Percentiles rank a stretch among this genome's conserved stretches.
Evolutionary conservation across 2,329 filamentous ascomycete genomes (phyloP).

Genomic region (Diplodia seriata): DNA sequence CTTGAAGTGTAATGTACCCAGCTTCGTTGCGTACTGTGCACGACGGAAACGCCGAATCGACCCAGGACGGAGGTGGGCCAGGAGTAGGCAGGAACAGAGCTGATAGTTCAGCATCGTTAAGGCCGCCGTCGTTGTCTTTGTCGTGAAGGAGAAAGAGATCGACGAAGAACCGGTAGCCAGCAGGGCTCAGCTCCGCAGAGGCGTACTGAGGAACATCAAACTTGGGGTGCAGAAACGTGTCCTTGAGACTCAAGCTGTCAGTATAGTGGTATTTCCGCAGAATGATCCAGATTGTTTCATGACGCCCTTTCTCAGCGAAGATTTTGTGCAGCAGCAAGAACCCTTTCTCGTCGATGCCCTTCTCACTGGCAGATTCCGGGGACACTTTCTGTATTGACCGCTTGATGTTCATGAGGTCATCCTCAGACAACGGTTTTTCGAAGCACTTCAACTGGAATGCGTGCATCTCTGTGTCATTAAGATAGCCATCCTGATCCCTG

Average conservation of each 20-base stretch:
- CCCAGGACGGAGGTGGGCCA: constrained; percentile 84
- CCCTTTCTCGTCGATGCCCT: constrained; percentile 79
- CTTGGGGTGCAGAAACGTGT: constrained; percentile 88
- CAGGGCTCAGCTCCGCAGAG: constrained; percentile 91
- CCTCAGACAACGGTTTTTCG: constrained; percentile 79
- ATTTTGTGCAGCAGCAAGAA: constrained; percentile 94
- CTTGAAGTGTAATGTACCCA: constrained; percentile 92
- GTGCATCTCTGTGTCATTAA: constrained; percentile 89
- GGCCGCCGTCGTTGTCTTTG: constrained; percentile 94
- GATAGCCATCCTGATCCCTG: constrained; percentile 91
- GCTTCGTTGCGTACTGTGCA: constrained; percentile 95
- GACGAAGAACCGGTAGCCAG: constrained; percentile 96
- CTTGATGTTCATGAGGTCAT: constrained; percentile 92
- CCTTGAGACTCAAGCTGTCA: constrained; percentile 89
- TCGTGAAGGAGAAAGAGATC: constrained; percentile 95
- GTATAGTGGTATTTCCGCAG: constrained; percentile 94
- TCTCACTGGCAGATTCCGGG: constrained; percentile 67
- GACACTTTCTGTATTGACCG: constrained; percentile 76
- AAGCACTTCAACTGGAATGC: constrained; percentile 93
- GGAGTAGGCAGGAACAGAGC: constrained; percentile 93
- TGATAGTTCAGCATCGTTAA: constrained; percentile 84
- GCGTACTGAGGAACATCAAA: constrained; percentile 93
- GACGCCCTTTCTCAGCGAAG: constrained; percentile 95
- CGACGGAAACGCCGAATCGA: constrained; percentile 86
- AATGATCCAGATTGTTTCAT: constrained; percentile 99